Base-by-base conservation (phyloP, 257 asterid species). In the Solanum sejunctum region DNA sequence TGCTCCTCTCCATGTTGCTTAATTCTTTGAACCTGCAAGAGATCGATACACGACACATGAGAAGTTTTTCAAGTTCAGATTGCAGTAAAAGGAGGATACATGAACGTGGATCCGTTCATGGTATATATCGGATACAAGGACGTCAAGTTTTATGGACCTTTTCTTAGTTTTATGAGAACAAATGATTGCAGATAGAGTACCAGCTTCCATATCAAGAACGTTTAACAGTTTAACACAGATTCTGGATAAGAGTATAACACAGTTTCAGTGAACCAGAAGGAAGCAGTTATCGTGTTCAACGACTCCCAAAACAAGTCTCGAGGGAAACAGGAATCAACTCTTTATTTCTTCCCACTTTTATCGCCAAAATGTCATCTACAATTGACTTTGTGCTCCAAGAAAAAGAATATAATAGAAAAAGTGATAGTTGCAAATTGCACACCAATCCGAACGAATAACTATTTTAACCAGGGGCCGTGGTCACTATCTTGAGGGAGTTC, bases 1-100 rank as follows among this genome's bases (percentile, higher is more conserved):
- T n/a, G n/a, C 63, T 51, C 10, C 23, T 20, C 45, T 51, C 41
- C 47, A 51, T 77, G 82, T 36, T 51, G 63, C 21, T 67, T 78
- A 52, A 52, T 52, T 64, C 83, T 78, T 78, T 52, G 61, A 78
- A 78, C 83, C 83, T 78, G 83, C 83, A 52, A 52, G 83, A 78
- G 28, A n/a, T 51, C 63, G 8, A 52, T 16, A 78, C 26, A 17
- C 11, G 82, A 77, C 10, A 51, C 7, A 18, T 78, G 82, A 78
- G 63, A 77, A 77, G 82, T 15, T 49, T 23, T 4, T 36, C 47
- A 6, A 23, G 47, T 26, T 51, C 82, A 13, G 43, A 23, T 32
- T 49, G 4, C n/a, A 49, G 7, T 16, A 51, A 49, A 26, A 77
- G 56, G 10, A 23, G 45, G 63, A 52, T 52, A 78, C 26, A 26